These are phyloP conservation scores for Malassezia equina DNA, from an alignment of 1,284 basidiomycete species.

Conservation along the genomic window DNA sequence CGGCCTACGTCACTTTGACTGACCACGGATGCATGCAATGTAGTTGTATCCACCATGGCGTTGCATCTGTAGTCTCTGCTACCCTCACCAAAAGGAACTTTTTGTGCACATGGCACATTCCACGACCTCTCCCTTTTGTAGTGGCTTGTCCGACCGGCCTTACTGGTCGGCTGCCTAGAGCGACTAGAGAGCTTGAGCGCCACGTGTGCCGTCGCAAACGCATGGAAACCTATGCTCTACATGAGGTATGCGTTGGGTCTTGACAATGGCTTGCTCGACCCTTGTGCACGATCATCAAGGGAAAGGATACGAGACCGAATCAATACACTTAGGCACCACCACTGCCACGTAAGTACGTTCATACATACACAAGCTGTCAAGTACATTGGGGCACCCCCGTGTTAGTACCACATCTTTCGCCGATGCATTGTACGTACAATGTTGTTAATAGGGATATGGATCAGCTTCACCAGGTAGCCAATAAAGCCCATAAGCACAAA, in stretches of 20 bases:
- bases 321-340: conserved; percentile 12
- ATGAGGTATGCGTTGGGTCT: neutral
- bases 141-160: neutral
- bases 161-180: neutral
- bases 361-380: conserved; percentile 19
- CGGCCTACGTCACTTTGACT: neutral
- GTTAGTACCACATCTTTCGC: neutral
- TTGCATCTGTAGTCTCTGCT: conserved; percentile 11
- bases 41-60: conserved; percentile 14
- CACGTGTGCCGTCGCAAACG: neutral
- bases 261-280: neutral
- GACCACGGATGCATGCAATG: conserved; percentile 9
- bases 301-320: neutral
- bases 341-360: conserved; percentile 3
- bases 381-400: neutral
- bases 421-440: conserved; percentile 30
- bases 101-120: neutral
- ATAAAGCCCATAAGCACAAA: conserved; percentile 48
- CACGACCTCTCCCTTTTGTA: neutral
- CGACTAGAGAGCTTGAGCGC: neutral
- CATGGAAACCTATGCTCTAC: neutral
- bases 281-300: neutral
- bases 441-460: conserved; percentile 48
- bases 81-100: conserved; percentile 10
- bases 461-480: conserved; percentile 48